phyloP scores from a whole-genome alignment of 1,139 yeast species.

The Protomyces inouyei region DNA sequence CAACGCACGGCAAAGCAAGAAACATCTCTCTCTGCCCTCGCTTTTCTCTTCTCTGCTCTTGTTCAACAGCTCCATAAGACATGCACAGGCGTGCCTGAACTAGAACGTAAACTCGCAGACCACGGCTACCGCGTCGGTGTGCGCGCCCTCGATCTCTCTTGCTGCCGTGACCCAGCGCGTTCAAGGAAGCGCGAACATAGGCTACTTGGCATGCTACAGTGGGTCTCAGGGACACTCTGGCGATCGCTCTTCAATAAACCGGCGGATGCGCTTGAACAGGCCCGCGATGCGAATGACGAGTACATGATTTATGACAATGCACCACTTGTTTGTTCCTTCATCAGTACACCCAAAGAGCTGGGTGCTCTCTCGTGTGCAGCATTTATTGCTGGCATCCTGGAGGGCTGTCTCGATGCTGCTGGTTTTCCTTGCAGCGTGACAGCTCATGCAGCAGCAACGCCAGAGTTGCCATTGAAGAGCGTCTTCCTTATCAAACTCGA shows the following conservation, averaged over 20 bases:
- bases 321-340: conserved; percentile 71
- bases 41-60: conserved; percentile 67
- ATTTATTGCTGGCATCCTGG: conserved; percentile 83
- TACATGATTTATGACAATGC: conserved; percentile 74
- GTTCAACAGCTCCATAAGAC: conserved; percentile 62
- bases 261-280: conserved; percentile 84
- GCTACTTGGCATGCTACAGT: conserved; percentile 74
- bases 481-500: conserved; percentile 75
- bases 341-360: conserved; percentile 75
- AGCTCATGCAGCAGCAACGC: conserved; percentile 77
- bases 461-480: conserved; percentile 61
- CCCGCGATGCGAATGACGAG: conserved; percentile 75
- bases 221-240: conserved; percentile 82
- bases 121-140: conserved; percentile 70
- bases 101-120: conserved; percentile 64
- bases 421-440: conserved; percentile 78
- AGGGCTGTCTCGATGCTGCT: conserved; percentile 78
- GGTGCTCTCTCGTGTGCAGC: conserved; percentile 78
- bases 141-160: conserved; percentile 54
- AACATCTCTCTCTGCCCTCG: conserved; percentile 60
- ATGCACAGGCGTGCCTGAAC: conserved; percentile 67
- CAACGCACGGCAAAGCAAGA: conserved; percentile 58
- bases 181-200: conserved; percentile 64
- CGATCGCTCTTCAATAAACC: conserved; percentile 68
- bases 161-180: conserved; percentile 58